Conservation (phyloP, 2,329 filamentous ascomycete species). For the Ophidiomyces ophidiicola region DNA sequence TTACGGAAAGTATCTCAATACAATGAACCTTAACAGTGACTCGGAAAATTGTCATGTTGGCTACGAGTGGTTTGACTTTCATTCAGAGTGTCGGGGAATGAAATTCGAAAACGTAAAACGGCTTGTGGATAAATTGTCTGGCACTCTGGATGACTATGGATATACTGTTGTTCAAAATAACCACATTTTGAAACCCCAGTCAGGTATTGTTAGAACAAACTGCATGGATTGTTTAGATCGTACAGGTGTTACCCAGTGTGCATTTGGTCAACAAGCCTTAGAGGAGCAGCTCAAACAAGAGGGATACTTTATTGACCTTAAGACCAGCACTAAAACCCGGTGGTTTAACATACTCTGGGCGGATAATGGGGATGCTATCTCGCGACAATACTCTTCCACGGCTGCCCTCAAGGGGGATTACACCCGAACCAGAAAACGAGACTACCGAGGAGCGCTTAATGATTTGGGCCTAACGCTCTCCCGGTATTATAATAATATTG, state of each 20-base stretch:
- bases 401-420: constrained; percentile 95
- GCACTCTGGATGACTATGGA: constrained; percentile 56
- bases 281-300: constrained; percentile 66
- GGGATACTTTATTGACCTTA: constrained; percentile 61
- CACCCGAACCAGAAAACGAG: constrained; percentile 77
- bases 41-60: constrained; percentile 43
- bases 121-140: constrained; percentile 57
- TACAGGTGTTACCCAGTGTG: constrained; percentile 91
- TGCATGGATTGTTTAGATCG: constrained; percentile 98
- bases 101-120: constrained; percentile 89
- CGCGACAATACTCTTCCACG: constrained; percentile 89
- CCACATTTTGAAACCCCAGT: constrained; percentile 42
- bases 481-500: constrained; percentile 66
- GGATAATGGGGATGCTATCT: constrained; percentile 92
- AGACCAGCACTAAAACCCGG: constrained; percentile 63
- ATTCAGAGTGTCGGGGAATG: constrained; percentile 85
- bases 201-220: constrained; percentile 78
- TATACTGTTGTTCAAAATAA: constrained; percentile 51
- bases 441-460: constrained; percentile 81
- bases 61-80: constrained; percentile 98
- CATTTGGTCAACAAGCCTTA: constrained; percentile 70
- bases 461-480: constrained; percentile 83
- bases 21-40: constrained; percentile 52
- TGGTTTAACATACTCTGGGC: constrained; percentile 98
- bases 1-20: constrained; percentile 57